Conservation (phyloP, 768 basidiomycete genomes). For the Boletus vinaceobasis region DNA sequence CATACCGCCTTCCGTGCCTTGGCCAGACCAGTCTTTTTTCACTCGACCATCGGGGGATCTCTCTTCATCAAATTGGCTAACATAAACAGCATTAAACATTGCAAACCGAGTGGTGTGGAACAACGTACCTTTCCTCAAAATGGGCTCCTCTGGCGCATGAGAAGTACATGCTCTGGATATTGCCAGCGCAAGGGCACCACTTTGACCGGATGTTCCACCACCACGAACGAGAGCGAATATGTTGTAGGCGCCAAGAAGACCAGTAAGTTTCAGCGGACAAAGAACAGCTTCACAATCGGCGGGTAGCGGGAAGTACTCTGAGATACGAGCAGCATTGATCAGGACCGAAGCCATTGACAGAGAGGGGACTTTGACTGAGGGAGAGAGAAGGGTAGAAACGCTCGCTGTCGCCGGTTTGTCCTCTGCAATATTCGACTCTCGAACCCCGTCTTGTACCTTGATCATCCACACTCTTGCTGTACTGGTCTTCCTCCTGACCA, state of each 20-base stretch:
- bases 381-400: conserved; percentile 18
- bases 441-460: conserved; percentile 46
- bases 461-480: conserved; percentile 94
- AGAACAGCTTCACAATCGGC: conserved; percentile 79
- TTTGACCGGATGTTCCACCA: conserved; percentile 89
- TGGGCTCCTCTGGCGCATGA: conserved; percentile 60
- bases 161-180: conserved; percentile 72
- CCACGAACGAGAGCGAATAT: conserved; percentile 72
- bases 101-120: neutral
- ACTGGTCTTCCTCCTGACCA: conserved; percentile 87
- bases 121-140: conserved; percentile 68
- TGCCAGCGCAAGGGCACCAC: conserved; percentile 79
- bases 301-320: conserved; percentile 71
- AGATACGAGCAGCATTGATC: conserved; percentile 80
- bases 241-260: conserved; percentile 82
- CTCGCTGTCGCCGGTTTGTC: conserved; percentile 7
- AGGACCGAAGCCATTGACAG: conserved; percentile 66
- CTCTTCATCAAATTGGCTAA: conserved; percentile 81
- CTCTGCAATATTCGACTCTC: conserved; percentile 1
- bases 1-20: conserved; percentile 91
- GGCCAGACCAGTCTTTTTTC: conserved; percentile 91
- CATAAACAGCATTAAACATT: neutral
- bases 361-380: conserved; percentile 15
- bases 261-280: conserved; percentile 80
- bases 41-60: conserved; percentile 96